Conservation (phyloP, 2,329 filamentous ascomycete genomes). For the Colletotrichum limetticola region DNA sequence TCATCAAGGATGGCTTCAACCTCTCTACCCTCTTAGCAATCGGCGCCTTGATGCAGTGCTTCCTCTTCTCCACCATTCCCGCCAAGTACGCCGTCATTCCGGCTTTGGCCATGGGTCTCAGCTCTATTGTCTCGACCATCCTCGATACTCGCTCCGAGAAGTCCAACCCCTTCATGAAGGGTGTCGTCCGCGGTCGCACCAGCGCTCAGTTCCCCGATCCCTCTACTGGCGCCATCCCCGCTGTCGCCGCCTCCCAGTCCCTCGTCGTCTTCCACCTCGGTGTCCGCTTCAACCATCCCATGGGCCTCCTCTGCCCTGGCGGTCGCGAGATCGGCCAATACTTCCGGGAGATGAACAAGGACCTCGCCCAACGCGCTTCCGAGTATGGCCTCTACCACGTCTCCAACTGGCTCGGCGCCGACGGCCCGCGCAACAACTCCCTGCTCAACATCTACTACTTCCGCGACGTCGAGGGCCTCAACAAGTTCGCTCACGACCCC, state of each 20-base stretch:
- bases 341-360: conserved; percentile 51
- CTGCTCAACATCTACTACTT: conserved; percentile 61
- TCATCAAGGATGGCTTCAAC: conserved; percentile 47
- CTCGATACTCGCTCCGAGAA: conserved; percentile 37
- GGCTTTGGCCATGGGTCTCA: conserved; percentile 42
- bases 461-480: conserved; percentile 56
- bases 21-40: conserved; percentile 45
- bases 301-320: conserved; percentile 59
- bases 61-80: conserved; percentile 47
- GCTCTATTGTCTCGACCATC: conserved; percentile 44
- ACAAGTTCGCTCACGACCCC: conserved; percentile 61
- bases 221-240: conserved; percentile 40
- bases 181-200: conserved; percentile 45
- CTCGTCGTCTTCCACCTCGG: conserved; percentile 58
- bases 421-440: conserved; percentile 52
- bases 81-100: conserved; percentile 49
- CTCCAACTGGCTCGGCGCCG: conserved; percentile 52
- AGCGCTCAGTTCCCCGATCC: conserved; percentile 46
- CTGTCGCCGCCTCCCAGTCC: conserved; percentile 40
- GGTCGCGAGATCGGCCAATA: conserved; percentile 49
- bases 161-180: conserved; percentile 38
- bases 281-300: conserved; percentile 58
- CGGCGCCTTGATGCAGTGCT: conserved; percentile 48
- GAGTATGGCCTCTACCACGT: conserved; percentile 59
- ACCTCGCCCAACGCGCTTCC: conserved; percentile 48